phyloP scores from a whole-genome alignment of 805 yeast genomes.

The Cyberlindnera maritima region DNA sequence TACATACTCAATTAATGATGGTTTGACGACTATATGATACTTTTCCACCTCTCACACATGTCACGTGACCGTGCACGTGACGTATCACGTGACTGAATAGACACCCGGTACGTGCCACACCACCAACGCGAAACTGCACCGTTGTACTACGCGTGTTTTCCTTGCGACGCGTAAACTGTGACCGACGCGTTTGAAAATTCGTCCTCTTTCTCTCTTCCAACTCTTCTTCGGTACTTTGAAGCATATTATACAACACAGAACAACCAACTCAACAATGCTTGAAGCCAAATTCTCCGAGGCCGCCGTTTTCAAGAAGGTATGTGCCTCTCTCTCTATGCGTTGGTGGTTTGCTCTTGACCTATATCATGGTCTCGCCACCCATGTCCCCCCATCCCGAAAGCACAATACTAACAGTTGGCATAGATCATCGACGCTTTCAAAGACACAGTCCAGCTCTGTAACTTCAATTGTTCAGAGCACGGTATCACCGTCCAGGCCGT shows the following conservation, averaged over 20 bases:
- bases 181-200: background rate
- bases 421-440: slow-evolving; percentile 86
- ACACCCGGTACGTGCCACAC: background rate
- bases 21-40: background rate
- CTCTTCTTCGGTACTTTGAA: background rate
- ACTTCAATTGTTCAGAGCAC: slow-evolving; percentile 92
- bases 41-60: background rate
- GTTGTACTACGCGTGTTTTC: background rate
- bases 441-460: slow-evolving; percentile 92
- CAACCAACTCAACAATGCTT: slow-evolving; percentile 61
- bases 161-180: background rate
- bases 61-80: background rate
- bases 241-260: background rate
- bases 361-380: too few species aligned
- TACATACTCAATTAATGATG: background rate
- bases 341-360: background rate
- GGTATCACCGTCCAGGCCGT: slow-evolving; percentile 97
- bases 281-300: slow-evolving; percentile 98
- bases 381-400: too few species aligned
- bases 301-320: slow-evolving; percentile 70
- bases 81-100: background rate
- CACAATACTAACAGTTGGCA: slow-evolving; percentile 5
- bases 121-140: too few species aligned
- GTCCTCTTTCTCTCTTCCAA: background rate
- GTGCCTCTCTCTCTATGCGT: background rate